These are phyloP conservation scores for Dillenia suffruticosa DNA, from an alignment of 164 flowering plant genomes.

Conservation along the genomic window DNA sequence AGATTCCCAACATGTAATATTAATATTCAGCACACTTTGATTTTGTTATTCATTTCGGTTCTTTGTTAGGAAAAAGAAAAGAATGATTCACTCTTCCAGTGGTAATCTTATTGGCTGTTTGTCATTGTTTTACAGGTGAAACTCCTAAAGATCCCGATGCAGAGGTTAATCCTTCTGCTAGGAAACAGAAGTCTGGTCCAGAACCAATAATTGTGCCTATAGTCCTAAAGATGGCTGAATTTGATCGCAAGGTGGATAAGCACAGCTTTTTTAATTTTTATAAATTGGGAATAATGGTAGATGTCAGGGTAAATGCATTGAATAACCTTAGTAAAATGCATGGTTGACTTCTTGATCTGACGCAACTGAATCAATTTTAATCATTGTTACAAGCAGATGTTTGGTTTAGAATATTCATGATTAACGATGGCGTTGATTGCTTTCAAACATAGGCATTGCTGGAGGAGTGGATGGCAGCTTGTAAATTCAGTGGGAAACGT, in stretches of 20 bases:
- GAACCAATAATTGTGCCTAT: constrained; percentile 84
- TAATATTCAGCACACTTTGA: constrained; percentile 5
- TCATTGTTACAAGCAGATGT: background rate
- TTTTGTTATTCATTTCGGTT: background rate
- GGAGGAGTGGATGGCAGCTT: constrained; percentile 92
- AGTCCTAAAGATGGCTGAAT: constrained; percentile 93
- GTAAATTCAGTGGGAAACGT: constrained; percentile 56
- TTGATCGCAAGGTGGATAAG: constrained; percentile 82
- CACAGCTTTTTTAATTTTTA: too few species aligned
- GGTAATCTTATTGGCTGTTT: constrained; percentile 3
- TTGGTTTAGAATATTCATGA: background rate
- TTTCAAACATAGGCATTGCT: constrained; percentile 67
- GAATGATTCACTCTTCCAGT: too few species aligned
- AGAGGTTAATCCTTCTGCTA: constrained; percentile 23
- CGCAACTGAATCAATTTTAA: background rate
- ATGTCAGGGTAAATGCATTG: too few species aligned
- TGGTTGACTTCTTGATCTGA: background rate
- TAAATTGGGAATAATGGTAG: too few species aligned
- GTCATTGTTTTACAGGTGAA: constrained; percentile 36
- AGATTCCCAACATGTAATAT: background rate
- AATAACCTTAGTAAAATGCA: too few species aligned
- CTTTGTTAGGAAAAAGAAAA: background rate
- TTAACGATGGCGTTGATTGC: background rate
- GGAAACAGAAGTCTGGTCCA: constrained; percentile 55
- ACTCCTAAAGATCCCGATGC: constrained; percentile 25